Evolutionary conservation across 108 stramenopile genomes (phyloP).

Genomic region (Cyclotella cryptica): DNA sequence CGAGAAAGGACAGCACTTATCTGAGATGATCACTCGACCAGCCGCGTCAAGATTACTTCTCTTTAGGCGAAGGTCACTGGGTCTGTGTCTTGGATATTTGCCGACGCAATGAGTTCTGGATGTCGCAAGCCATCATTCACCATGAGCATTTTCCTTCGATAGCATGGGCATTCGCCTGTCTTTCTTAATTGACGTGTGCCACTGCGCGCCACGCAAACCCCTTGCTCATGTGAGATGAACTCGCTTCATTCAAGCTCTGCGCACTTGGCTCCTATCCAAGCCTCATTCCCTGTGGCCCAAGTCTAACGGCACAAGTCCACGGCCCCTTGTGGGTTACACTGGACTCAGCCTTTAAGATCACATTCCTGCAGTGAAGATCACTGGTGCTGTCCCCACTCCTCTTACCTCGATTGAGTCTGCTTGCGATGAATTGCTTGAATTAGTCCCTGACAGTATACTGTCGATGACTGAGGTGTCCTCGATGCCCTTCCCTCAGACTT

Average conservation of each 20-base stretch:
- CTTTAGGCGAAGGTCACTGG: slow-evolving; percentile 25
- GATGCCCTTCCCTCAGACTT: not conserved
- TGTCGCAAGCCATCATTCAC: not conserved
- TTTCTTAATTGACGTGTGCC: slow-evolving; percentile 25
- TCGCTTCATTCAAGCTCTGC: slow-evolving; percentile 19
- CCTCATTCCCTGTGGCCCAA: slow-evolving; percentile 9
- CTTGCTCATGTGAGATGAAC: slow-evolving; percentile 8
- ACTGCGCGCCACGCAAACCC: not conserved
- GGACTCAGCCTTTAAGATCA: slow-evolving; percentile 76
- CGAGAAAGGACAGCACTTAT: slow-evolving; percentile 69
- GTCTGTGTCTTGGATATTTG: slow-evolving; percentile 16
- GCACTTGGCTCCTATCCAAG: not conserved
- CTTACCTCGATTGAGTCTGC: slow-evolving; percentile 29
- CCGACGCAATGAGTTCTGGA: slow-evolving; percentile 42
- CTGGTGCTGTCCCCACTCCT: slow-evolving; percentile 63
- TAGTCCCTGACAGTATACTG: slow-evolving; percentile 12
- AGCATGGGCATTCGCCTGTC: slow-evolving; percentile 32
- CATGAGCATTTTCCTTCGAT: not conserved
- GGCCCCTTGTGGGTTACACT: slow-evolving; percentile 17
- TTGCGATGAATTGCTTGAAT: slow-evolving; percentile 16
- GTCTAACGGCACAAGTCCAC: not conserved
- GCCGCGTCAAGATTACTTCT: slow-evolving; percentile 84
- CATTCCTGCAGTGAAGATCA: slow-evolving; percentile 93
- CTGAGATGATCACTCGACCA: slow-evolving; percentile 91
- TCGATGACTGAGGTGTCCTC: slow-evolving; percentile 12